These are phyloP conservation scores for Rhizophagus prolifer DNA, from an alignment of 192 early-diverging fungal species.

Conservation along the genomic window DNA sequence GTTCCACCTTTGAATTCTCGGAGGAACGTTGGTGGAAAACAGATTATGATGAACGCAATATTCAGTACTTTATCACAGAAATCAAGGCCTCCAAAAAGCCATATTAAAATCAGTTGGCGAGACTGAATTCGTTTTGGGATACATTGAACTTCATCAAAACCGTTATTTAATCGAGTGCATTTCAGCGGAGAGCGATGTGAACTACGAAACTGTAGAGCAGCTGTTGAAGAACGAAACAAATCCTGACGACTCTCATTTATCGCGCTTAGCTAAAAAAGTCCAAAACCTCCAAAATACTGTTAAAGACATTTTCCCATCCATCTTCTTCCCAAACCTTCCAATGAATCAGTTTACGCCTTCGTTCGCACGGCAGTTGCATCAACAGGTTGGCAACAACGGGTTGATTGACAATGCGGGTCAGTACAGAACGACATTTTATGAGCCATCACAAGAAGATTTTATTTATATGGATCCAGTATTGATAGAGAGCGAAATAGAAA, in stretches of 20 bases:
- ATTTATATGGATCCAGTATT: slow-evolving; percentile 10
- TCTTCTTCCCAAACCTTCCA: slow-evolving; percentile 19
- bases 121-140: slow-evolving; percentile 10
- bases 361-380: slow-evolving; percentile 16
- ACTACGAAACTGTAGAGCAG: background rate
- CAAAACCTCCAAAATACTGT: background rate
- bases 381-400: slow-evolving; percentile 19
- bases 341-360: slow-evolving; percentile 15
- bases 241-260: background rate
- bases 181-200: background rate
- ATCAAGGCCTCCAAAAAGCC: background rate
- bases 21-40: slow-evolving; percentile 14
- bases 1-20: slow-evolving; percentile 16
- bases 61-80: slow-evolving; percentile 2
- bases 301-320: slow-evolving; percentile 9
- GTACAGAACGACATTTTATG: slow-evolving; percentile 22
- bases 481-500: background rate
- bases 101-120: slow-evolving; percentile 3
- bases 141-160: slow-evolving; percentile 22
- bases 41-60: slow-evolving; percentile 17
- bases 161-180: slow-evolving; percentile 18
- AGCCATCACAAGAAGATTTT: slow-evolving; percentile 17
- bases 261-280: background rate
- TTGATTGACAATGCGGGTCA: slow-evolving; percentile 20
- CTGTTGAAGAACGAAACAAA: slow-evolving; percentile 12